Conservation (phyloP, 1,284 basidiomycete genomes). For the Irpex sp. region DNA sequence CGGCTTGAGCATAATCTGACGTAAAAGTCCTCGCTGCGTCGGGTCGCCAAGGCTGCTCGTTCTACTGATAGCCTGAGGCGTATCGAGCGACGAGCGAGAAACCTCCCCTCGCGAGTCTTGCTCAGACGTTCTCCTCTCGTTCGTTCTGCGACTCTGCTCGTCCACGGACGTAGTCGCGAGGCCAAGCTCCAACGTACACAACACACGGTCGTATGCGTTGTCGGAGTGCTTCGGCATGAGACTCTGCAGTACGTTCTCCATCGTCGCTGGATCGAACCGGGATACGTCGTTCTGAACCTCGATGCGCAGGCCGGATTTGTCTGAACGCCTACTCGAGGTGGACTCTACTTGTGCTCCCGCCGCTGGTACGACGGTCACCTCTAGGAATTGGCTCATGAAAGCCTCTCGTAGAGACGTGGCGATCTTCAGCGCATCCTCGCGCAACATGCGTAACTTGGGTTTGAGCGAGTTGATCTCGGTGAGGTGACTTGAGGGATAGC, state of each 20-base stretch:
- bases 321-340: background rate
- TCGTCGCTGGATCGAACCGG: conserved; percentile 27
- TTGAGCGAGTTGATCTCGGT: conserved; percentile 6
- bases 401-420: conserved; percentile 29
- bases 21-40: background rate
- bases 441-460: conserved; percentile 17
- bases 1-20: conserved; percentile 2
- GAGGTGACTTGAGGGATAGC: conserved; percentile 28
- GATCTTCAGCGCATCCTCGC: conserved; percentile 28
- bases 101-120: background rate
- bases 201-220: conserved; percentile 23
- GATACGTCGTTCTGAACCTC: conserved; percentile 6
- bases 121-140: background rate
- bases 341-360: conserved; percentile 6
- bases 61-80: background rate
- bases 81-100: background rate
- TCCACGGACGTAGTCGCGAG: conserved; percentile 15
- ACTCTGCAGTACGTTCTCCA: conserved; percentile 34
- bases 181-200: conserved; percentile 36
- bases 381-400: conserved; percentile 33
- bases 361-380: conserved; percentile 24
- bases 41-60: background rate
- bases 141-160: background rate
- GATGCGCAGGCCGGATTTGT: conserved; percentile 2
- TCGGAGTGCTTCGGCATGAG: conserved; percentile 19